A percentile compares a stretch with the other conserved stretches of the same genome.
These are phyloP conservation scores for Dothidotthia symphoricarpi DNA, from an alignment of 2,329 filamentous ascomycete species.

Conservation along the genomic window DNA sequence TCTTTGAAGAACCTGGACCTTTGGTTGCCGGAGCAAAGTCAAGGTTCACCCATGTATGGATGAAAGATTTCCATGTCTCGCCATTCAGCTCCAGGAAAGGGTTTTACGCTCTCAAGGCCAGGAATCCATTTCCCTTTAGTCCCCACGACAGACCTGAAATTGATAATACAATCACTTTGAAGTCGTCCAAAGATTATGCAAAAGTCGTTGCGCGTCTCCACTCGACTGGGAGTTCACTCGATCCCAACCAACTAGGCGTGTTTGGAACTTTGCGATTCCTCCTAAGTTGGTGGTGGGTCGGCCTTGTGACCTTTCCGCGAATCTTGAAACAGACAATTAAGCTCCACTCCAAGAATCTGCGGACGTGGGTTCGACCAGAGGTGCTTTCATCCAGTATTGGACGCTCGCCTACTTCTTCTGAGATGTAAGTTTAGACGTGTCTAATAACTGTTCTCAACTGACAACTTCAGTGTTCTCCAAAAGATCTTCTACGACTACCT, in stretches of 20 bases:
- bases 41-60: conserved; percentile 55
- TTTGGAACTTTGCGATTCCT: conserved; percentile 52
- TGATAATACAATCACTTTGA: conserved; percentile 60
- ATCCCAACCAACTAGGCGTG: conserved; percentile 50
- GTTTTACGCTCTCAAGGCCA: conserved; percentile 48
- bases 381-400: conserved; percentile 57
- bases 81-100: conserved; percentile 64
- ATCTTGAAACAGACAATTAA: conserved; percentile 61
- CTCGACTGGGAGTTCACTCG: conserved; percentile 52
- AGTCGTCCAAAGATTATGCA: conserved; percentile 58
- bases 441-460: conserved; percentile 1
- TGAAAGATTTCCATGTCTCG: conserved; percentile 74
- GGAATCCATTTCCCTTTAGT: conserved; percentile 44
- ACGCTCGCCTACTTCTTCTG: conserved; percentile 52
- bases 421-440: conserved; percentile 38
- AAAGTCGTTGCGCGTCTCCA: conserved; percentile 63
- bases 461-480: conserved; percentile 33
- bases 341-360: conserved; percentile 59
- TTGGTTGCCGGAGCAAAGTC: conserved; percentile 9
- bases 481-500: conserved; percentile 44
- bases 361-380: conserved; percentile 66
- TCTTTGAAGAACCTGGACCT: conserved; percentile 5
- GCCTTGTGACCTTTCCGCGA: conserved; percentile 63
- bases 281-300: conserved; percentile 64
- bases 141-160: conserved; percentile 43